Evolutionary conservation across 768 basidiomycete species (phyloP).

Genomic region (Sarcomyxa edulis): DNA sequence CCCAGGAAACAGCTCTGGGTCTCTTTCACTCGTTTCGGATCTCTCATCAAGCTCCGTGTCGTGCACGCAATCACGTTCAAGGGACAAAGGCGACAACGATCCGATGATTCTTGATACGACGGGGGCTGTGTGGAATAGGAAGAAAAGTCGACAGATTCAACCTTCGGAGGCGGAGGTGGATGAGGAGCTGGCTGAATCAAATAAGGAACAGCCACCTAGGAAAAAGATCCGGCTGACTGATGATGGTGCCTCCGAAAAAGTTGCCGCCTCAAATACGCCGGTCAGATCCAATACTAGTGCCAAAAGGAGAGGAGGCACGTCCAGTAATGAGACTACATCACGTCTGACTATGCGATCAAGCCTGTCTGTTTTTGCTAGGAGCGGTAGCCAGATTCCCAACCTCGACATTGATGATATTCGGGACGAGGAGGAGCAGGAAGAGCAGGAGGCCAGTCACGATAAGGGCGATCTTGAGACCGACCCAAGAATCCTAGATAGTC

Average conservation of each 20-base stretch:
- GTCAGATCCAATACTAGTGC: no score
- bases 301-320: no score
- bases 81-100: conserved; percentile 1
- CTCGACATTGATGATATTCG: conserved; percentile 16
- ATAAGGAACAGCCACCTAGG: conserved; percentile 17
- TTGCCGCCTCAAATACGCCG: no score
- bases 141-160: background rate
- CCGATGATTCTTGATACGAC: conserved; percentile 46
- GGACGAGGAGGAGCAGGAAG: conserved; percentile 7
- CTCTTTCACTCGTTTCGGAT: no score
- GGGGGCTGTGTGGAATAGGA: conserved; percentile 37
- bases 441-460: conserved; percentile 4
- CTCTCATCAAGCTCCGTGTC: no score
- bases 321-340: no score
- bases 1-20: no score
- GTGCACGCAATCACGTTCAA: no score
- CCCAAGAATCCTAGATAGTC: conserved; percentile 14
- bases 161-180: conserved; percentile 5
- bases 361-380: conserved; percentile 50
- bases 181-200: no score
- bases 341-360: conserved; percentile 36
- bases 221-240: conserved; percentile 32
- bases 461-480: conserved; percentile 15
- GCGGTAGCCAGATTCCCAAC: conserved; percentile 31
- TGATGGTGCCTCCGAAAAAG: conserved; percentile 2